Base-by-base conservation (phyloP, 1,284 basidiomycete species). In the Polyporus tsugae region DNA sequence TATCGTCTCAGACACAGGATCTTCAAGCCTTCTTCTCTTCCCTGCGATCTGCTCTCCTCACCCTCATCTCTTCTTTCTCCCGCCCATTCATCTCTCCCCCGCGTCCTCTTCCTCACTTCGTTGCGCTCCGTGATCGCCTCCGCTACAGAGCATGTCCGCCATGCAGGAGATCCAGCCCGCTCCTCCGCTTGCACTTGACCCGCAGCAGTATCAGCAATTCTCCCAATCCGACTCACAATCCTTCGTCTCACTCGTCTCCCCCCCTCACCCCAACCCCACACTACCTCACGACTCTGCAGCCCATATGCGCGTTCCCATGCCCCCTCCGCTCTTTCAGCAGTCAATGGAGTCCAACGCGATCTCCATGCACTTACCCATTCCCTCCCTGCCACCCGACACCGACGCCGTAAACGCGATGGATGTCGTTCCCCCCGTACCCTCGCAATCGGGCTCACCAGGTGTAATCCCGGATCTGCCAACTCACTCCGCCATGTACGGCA, bases 401-500 rank as follows among this genome's bases (percentile, higher is more conserved):
- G 70, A 75, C 46, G 80, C 82, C 70, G 76, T 82, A 67, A 52
- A 67, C 52, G 70, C 82, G 35, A 84, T 86, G 82, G 84, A 86
- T 65, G 73, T 81, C 65, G 29, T 79, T 64, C 66, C 69, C 44
- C 44, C 73, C 49, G 66, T 75, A 15, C 65, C 76, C 25, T 74
- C 77, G 15, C 78, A 76, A 62, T 69, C 75, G 41, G 72, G 71
- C 6, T 69, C 78, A 0, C 74, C 82, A 35, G 74, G 74, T 38
- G 81, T 81, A 66, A 70, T 85, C 52, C 70, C 83, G 35, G 84
- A 85, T 73, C 80, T 85, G 57, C 75, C 81, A 19, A 65, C 79
- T 6, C 76, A 72, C 64, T 76, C 71, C 75, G 66, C 66, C 39
- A 68, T 80, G 70, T 80, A 76, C 63, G 62, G 66, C 55, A 67